phyloP scores from a whole-genome alignment of 306 rosid species.

The Ziziphus jujuba region DNA sequence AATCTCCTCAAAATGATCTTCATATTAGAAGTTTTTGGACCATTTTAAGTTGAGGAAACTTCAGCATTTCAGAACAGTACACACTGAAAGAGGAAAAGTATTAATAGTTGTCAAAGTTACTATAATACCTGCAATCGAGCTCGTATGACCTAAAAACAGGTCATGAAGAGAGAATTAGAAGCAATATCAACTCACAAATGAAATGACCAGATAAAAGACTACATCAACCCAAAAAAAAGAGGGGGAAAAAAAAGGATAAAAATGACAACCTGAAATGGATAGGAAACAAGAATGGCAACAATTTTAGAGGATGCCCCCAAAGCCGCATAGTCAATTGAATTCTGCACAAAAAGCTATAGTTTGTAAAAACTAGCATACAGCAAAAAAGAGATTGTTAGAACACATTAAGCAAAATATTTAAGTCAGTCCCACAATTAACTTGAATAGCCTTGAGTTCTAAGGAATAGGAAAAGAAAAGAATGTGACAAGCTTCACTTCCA shows the following conservation, averaged over 20 bases:
- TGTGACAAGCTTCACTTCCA: no score
- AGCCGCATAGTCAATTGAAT: constrained; percentile 78
- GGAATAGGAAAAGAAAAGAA: no score
- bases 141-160: constrained; percentile 44
- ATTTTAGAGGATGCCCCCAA: constrained; percentile 78
- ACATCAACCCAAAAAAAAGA: constrained; percentile 23
- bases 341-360: constrained; percentile 39
- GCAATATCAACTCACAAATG: constrained; percentile 22
- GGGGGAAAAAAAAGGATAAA: neutral
- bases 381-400: neutral
- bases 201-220: constrained; percentile 26
- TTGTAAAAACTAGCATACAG: neutral
- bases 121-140: constrained; percentile 52
- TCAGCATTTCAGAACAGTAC: neutral
- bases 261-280: constrained; percentile 80
- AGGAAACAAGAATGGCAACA: constrained; percentile 72
- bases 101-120: neutral
- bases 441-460: no score
- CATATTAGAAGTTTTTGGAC: constrained; percentile 1
- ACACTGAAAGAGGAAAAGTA: neutral
- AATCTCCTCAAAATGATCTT: neutral
- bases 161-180: constrained; percentile 16
- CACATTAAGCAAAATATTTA: no score
- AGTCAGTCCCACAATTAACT: no score
- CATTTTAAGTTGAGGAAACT: neutral